Evolutionary conservation across 1,284 basidiomycete genomes (phyloP).

Genomic region (Ustilago crameri): DNA sequence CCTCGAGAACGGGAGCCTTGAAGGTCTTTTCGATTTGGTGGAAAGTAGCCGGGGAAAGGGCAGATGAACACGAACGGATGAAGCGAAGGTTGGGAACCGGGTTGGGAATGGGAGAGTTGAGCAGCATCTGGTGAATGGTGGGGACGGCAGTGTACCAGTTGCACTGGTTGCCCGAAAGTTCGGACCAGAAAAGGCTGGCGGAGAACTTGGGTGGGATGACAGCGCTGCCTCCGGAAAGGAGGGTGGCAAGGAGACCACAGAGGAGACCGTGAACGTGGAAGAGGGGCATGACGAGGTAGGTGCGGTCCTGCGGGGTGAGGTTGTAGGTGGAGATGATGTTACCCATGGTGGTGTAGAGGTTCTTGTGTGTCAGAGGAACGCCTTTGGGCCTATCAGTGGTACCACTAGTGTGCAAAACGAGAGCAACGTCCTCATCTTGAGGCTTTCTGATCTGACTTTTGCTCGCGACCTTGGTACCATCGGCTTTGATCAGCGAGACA

Average conservation of each 20-base stretch:
- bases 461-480: constrained; percentile 36
- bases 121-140: constrained; percentile 72
- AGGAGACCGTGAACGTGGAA: constrained; percentile 78
- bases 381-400: constrained; percentile 74
- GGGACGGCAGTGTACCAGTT: constrained; percentile 69
- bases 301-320: constrained; percentile 70
- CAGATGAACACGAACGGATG: constrained; percentile 71
- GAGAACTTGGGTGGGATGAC: constrained; percentile 75
- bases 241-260: constrained; percentile 75
- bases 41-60: constrained; percentile 70
- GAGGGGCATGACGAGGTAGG: constrained; percentile 76
- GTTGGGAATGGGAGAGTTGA: constrained; percentile 68
- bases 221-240: constrained; percentile 74
- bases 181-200: constrained; percentile 74
- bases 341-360: constrained; percentile 74
- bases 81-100: constrained; percentile 70
- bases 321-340: constrained; percentile 72
- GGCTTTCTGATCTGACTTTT: constrained; percentile 37
- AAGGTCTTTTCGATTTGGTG: constrained; percentile 70
- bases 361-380: constrained; percentile 75
- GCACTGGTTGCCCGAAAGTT: constrained; percentile 68
- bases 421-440: constrained; percentile 67
- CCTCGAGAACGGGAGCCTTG: constrained; percentile 71
- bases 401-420: constrained; percentile 74
- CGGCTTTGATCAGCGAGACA: constrained; percentile 41